Base-by-base conservation (phyloP, 2,329 filamentous ascomycete genomes). In the Trichoderma afroharzianum region DNA sequence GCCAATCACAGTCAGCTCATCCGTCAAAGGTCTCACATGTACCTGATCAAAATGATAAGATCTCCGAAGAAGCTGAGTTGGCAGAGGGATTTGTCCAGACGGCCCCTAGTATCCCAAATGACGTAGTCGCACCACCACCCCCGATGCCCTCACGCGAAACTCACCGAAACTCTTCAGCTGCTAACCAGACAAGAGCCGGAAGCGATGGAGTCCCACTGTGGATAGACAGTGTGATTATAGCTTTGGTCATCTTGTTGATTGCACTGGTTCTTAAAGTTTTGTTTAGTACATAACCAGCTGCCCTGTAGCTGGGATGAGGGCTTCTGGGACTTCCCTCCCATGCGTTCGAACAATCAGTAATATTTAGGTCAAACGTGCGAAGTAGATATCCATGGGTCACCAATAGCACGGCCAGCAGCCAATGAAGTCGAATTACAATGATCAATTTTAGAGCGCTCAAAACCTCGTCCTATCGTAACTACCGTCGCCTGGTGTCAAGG, bases 151-250 rank as follows among this genome's bases (percentile, higher is more conserved):
- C n/a, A n/a, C 55, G 14, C 50, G 7, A 32, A 43, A 32, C 43
- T 24, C 68, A 26, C 30, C 68, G 61, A 30, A 30, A 18, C 21
- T 32, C 32, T n/a, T 32, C 7, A 8, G 73, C 74, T 68, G 21
- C 28, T 59, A 21, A 39, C 2, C 71, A 32, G 24, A 15, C 62
- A 6, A 57, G 53, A 15, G 33, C 18, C 18, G 24, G 64, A 36
- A 43, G 58, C 28, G 61, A 53, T 26, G 69, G 70, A 2, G 87
- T 93, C 18, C 88, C 91, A 2, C 82, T 90, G 14, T 97, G 93
- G 92, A 85, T 97, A 21, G 95, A 97, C 80, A 89, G 93, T 74
- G 88, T 91, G 47, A 97, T 97, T 74, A 88, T 91, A 26, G 91
- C 89, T 7, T 81, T 97, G 21, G 84, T 93, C 0, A 85, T 93